phyloP scores from a whole-genome alignment of 2,329 filamentous ascomycete genomes.

The Graphilbum fragrans region DNA sequence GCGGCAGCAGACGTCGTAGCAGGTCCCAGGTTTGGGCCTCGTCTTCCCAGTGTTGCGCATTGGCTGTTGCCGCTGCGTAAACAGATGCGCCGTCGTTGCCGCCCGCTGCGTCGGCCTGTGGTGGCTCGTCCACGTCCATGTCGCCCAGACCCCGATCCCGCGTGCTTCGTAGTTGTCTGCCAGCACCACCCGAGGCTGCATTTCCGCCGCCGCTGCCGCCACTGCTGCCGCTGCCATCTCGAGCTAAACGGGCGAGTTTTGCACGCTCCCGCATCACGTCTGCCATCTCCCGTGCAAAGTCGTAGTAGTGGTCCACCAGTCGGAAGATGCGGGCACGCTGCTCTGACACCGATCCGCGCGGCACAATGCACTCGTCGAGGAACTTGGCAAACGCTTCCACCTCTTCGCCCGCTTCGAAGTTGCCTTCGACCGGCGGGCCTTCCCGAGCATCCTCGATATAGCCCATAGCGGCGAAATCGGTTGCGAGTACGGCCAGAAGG shows the following conservation, averaged over 20 bases:
- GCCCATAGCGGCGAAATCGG: too few relatives aligned
- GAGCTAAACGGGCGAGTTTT: constrained; percentile 14
- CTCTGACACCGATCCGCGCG: constrained; percentile 34
- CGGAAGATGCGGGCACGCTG: constrained; percentile 55
- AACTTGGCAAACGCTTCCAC: constrained; percentile 78
- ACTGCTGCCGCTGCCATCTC: constrained; percentile 7
- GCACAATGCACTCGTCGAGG: constrained; percentile 59
- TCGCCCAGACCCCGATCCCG: constrained; percentile 16
- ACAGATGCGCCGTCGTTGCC: not conserved
- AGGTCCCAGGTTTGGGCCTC: constrained; percentile 90
- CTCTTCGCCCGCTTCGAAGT: constrained; percentile 54
- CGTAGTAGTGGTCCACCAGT: constrained; percentile 54
- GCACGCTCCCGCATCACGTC: constrained; percentile 28
- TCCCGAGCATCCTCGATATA: constrained; percentile 19
- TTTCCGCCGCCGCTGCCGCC: not conserved
- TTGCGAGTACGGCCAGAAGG: too few relatives aligned
- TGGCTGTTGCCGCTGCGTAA: constrained; percentile 16
- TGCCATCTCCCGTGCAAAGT: constrained; percentile 35
- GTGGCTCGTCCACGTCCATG: constrained; percentile 40
- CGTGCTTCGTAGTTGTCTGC: not conserved
- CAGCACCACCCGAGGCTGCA: not conserved
- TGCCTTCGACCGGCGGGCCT: constrained; percentile 23
- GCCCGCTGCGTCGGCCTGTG: constrained; percentile 1
- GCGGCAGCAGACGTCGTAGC: constrained; percentile 58
- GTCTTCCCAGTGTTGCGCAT: constrained; percentile 57